Percentiles rank a stretch among this genome's conserved stretches.
Evolutionary conservation across 495 filamentous ascomycete species (phyloP).

Genomic region (Collariella sp.): DNA sequence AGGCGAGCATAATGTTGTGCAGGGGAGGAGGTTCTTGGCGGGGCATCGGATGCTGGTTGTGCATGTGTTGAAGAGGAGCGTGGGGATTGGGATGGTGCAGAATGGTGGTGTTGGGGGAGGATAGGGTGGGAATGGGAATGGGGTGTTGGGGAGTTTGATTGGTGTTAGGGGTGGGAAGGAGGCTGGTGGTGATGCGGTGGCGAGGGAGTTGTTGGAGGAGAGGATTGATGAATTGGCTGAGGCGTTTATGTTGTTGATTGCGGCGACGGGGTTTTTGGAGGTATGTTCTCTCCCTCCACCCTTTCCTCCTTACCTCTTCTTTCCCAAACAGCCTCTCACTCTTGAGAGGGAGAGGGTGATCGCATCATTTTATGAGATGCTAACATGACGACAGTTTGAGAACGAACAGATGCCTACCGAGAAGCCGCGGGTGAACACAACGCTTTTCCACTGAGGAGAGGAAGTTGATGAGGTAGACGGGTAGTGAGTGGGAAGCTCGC

Average conservation of each 20-base stretch:
- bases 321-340: too few relatives aligned
- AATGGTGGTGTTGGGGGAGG: background rate
- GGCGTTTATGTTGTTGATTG: conserved; percentile 49
- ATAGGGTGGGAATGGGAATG: background rate
- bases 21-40: conserved; percentile 64
- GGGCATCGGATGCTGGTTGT: conserved; percentile 75
- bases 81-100: conserved; percentile 57
- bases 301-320: background rate
- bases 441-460: conserved; percentile 20
- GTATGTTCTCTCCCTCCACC: conserved; percentile 32
- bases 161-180: background rate
- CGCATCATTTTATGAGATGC: too few relatives aligned
- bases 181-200: conserved; percentile 22
- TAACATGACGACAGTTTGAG: conserved; percentile 31
- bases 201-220: conserved; percentile 30
- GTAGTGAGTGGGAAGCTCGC: background rate
- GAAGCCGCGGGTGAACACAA: conserved; percentile 14
- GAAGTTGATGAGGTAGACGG: background rate
- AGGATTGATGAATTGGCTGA: conserved; percentile 48
- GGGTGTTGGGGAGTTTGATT: background rate
- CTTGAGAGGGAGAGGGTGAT: too few relatives aligned
- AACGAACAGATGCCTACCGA: conserved; percentile 26
- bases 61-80: conserved; percentile 84
- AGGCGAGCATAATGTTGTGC: conserved; percentile 73
- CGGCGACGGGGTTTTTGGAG: conserved; percentile 52